Base-by-base conservation (phyloP, 1,284 basidiomycete species). In the Ustilago crameri region DNA sequence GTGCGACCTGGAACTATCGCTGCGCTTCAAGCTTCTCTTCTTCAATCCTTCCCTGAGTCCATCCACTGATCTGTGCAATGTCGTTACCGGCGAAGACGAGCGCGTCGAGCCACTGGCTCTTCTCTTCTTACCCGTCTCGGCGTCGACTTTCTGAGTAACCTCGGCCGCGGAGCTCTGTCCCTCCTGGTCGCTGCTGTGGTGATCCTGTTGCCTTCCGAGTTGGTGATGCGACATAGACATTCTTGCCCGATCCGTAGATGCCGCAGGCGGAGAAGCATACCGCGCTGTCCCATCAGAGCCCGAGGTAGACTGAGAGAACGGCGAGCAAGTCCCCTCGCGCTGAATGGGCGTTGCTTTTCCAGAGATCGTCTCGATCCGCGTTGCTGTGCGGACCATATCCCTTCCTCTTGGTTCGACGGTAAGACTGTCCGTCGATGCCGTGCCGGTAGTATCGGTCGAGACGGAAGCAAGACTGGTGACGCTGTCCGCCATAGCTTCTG, bases 341-440 rank as follows among this genome's bases (percentile, higher is more conserved):
- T 27, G 24, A 9, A 24, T 17, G 15, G 55, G 57, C 5, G 56
- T 60, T 7, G n/a, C 45, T 17, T 45, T 35, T 1, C 49, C 55
- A 2, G 57, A 61, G 3, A 32, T 42, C 24, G 52, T 41, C 22
- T 60, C 64, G 20, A 68, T 44, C 0, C 64, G 56, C 8, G n/a
- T 61, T 10, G 72, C 66, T 15, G 51, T 75, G 12, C 72, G 46
- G 0, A 59, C 53, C 72, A 75, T 75, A 34, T 75, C 72, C 26
- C 72, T 44, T 3, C 72, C 72, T 43, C 72, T 48, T 2, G 63
- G 57, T 41, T 72, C 68, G 8, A 40, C 20, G 1, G 52, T 22
- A 2, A 46, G 15, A 26, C 59, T 60, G 10, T 45, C 59, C 3
- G 24, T 26, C 23, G 63, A 63, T 42, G 22, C 20, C 9, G 18